phyloP scores from a whole-genome alignment of 306 rosid species.

The Cucurbita moschata region DNA sequence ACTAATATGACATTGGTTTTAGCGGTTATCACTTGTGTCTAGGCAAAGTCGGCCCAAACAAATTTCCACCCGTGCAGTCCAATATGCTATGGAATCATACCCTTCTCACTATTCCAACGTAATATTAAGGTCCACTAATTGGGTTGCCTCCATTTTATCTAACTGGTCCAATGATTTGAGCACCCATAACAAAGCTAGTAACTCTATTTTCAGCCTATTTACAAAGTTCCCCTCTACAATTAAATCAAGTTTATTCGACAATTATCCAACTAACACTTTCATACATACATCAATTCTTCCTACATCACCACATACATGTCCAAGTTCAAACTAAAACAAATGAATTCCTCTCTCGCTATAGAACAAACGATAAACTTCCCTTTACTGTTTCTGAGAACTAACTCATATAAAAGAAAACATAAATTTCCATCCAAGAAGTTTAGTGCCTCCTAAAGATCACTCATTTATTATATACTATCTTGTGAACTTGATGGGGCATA shows the following conservation, averaged over 20 bases:
- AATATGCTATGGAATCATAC: neutral
- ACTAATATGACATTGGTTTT: neutral
- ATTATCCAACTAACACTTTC: neutral
- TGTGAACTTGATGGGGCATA: neutral
- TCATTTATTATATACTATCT: neutral
- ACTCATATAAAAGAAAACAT: neutral
- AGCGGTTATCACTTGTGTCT: too few relatives aligned
- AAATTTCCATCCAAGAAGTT: neutral
- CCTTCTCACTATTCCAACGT: too few relatives aligned
- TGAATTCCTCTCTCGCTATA: neutral
- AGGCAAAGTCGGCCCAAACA: too few relatives aligned
- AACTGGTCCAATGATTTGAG: neutral
- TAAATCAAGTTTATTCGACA: neutral
- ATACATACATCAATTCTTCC: neutral
- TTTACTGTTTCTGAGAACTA: neutral
- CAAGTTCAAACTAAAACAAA: neutral
- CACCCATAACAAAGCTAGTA: neutral
- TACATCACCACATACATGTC: neutral
- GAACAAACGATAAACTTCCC: neutral
- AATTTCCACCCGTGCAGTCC: neutral
- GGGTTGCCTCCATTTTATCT: neutral
- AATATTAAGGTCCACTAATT: too few relatives aligned
- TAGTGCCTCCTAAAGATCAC: neutral
- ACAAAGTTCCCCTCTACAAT: neutral
- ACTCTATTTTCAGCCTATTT: neutral